Conservation (phyloP, 129 eudicot species). For the Rutidosis leptorrhynchoides region DNA sequence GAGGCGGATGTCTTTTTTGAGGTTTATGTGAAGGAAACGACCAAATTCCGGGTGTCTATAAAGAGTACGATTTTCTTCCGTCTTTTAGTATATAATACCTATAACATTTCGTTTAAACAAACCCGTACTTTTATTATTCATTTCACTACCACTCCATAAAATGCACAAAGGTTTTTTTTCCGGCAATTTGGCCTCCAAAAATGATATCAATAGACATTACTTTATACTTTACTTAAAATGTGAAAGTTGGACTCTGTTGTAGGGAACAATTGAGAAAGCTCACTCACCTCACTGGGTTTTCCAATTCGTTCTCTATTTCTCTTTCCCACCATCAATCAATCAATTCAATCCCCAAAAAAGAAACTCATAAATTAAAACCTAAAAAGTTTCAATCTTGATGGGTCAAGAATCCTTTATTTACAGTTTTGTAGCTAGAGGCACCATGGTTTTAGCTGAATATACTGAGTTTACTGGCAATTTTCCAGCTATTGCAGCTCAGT, state of each 20-base stretch:
- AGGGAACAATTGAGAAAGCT: slow-evolving; percentile 24
- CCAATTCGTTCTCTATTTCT: slow-evolving; percentile 18
- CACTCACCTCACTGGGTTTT: slow-evolving; percentile 25
- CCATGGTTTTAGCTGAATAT: slow-evolving; percentile 78
- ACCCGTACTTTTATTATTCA: too few relatives aligned
- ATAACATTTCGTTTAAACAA: too few relatives aligned
- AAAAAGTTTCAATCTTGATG: slow-evolving; percentile 34
- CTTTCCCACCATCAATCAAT: slow-evolving; percentile 11
- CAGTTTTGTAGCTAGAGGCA: slow-evolving; percentile 88
- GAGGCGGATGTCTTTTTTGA: too few relatives aligned
- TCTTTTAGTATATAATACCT: too few relatives aligned
- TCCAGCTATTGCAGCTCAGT: slow-evolving; percentile 87
- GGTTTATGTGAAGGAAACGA: too few relatives aligned
- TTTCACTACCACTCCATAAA: too few relatives aligned
- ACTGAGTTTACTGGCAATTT: slow-evolving; percentile 89
- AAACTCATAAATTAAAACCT: background rate
- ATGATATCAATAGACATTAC: slow-evolving; percentile 12
- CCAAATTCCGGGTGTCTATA: too few relatives aligned
- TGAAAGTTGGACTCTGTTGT: slow-evolving; percentile 23
- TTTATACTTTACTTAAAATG: slow-evolving; percentile 40
- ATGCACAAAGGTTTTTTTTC: too few relatives aligned
- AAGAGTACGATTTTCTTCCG: too few relatives aligned
- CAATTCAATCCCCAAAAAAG: background rate
- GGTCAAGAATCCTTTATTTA: slow-evolving; percentile 84
- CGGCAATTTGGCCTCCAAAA: too few relatives aligned